These are phyloP conservation scores for Metschnikowia chrysomelidarum DNA, from an alignment of 805 yeast species.

Conservation along the genomic window DNA sequence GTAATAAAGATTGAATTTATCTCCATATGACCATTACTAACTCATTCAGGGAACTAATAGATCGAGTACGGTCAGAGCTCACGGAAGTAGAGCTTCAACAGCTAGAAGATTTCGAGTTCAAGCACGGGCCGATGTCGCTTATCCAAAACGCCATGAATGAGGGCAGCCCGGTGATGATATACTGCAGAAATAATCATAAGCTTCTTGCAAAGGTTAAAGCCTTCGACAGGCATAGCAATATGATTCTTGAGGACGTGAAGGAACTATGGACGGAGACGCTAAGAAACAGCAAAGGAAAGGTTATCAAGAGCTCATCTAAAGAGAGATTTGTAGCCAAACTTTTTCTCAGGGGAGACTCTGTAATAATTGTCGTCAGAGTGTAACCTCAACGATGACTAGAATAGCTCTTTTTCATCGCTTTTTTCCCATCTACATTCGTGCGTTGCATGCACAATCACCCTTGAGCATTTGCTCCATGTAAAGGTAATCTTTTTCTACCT, in stretches of 20 bases:
- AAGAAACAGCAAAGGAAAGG: slow-evolving; percentile 64
- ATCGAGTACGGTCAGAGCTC: slow-evolving; percentile 76
- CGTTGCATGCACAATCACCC: too few relatives aligned
- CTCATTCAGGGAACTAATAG: slow-evolving; percentile 55
- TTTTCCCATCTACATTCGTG: too few relatives aligned
- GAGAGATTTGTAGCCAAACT: slow-evolving; percentile 80
- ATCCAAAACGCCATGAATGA: slow-evolving; percentile 79
- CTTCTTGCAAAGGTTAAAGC: slow-evolving; percentile 88
- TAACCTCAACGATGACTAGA: too few relatives aligned
- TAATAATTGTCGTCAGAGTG: slow-evolving; percentile 70
- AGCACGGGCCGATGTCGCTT: slow-evolving; percentile 87
- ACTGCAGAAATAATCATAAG: slow-evolving; percentile 91
- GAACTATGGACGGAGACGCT: slow-evolving; percentile 77
- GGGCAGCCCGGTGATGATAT: slow-evolving; percentile 76
- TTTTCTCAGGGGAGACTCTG: slow-evolving; percentile 94
- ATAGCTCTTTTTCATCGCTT: too few relatives aligned
- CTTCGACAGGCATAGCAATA: slow-evolving; percentile 92
- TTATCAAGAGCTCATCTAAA: slow-evolving; percentile 61
- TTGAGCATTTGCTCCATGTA: too few relatives aligned
- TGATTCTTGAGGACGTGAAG: slow-evolving; percentile 88
- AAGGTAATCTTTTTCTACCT: too few relatives aligned
- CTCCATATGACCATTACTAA: slow-evolving; percentile 24
- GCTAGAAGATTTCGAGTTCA: slow-evolving; percentile 85
- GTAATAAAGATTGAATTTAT: slow-evolving; percentile 3
- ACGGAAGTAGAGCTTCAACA: slow-evolving; percentile 75